A percentile compares a stretch with the other conserved stretches of the same genome.
These are phyloP conservation scores for Rhizopus sp. DNA, from an alignment of 371 early-diverging fungal genomes.

Conservation along the genomic window DNA sequence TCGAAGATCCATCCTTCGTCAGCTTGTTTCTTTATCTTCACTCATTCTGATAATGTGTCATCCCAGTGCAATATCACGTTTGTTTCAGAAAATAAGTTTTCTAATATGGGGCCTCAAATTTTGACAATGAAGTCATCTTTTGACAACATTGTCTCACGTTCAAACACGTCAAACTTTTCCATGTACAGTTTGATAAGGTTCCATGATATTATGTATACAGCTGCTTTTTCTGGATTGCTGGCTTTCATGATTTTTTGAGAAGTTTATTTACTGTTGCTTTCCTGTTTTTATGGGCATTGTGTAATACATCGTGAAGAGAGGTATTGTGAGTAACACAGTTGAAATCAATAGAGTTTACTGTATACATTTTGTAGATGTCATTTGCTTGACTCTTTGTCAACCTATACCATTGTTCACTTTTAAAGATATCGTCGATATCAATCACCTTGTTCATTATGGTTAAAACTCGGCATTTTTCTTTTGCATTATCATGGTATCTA, in stretches of 20 bases:
- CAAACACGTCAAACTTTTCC: not conserved
- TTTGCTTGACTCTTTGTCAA: too few relatives aligned
- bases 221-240: not conserved
- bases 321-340: not conserved
- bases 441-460: not conserved
- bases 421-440: not conserved
- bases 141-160: conserved; percentile 1
- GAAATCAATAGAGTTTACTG: not conserved
- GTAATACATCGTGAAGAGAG: not conserved
- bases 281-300: not conserved
- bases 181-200: not conserved
- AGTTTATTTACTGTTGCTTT: not conserved
- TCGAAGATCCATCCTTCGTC: conserved; percentile 1
- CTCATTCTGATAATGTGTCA: not conserved
- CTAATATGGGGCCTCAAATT: not conserved
- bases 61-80: not conserved
- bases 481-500: not conserved
- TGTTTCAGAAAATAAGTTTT: not conserved
- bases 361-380: not conserved
- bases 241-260: not conserved
- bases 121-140: not conserved
- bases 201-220: not conserved
- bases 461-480: not conserved
- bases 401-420: not conserved
- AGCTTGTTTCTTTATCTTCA: not conserved